A percentile compares a stretch with the other conserved stretches of the same genome.
These are phyloP conservation scores for Begonia peltatifolia DNA, from an alignment of 306 rosid species.

Conservation along the genomic window DNA sequence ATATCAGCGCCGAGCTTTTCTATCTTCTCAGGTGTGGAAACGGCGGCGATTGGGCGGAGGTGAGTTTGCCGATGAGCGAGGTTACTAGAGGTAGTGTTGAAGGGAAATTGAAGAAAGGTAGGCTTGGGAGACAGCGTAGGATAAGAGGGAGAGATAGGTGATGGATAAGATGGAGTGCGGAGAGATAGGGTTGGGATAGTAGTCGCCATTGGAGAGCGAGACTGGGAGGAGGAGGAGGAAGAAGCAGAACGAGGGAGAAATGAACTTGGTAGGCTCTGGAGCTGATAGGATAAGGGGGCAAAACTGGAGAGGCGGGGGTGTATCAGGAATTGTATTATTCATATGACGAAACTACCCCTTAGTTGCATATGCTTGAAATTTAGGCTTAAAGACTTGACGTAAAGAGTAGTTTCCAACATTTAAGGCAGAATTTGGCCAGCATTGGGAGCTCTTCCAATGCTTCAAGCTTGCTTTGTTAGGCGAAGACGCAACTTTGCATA, in stretches of 20 bases:
- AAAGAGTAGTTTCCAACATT: no score
- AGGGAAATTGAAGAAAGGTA: slow-evolving; percentile 26
- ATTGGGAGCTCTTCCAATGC: no score
- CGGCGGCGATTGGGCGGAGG: slow-evolving; percentile 56
- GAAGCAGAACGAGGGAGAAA: slow-evolving; percentile 8
- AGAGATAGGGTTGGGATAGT: slow-evolving; percentile 41
- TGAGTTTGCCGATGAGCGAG: slow-evolving; percentile 29
- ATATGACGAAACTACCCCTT: no score
- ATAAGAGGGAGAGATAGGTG: slow-evolving; percentile 13
- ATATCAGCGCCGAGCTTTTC: slow-evolving; percentile 51
- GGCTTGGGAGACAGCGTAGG: slow-evolving; percentile 24
- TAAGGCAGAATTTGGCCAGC: no score
- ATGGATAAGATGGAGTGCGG: slow-evolving; percentile 22
- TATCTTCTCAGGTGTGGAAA: slow-evolving; percentile 40
- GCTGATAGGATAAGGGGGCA: slow-evolving; percentile 26
- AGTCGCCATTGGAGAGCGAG: slow-evolving; percentile 26
- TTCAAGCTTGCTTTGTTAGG: no score
- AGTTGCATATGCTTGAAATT: no score
- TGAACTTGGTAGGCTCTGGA: background rate
- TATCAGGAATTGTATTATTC: no score
- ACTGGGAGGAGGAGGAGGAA: background rate
- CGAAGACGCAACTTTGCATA: no score
- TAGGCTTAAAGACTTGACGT: no score
- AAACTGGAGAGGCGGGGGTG: background rate
- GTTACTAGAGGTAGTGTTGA: slow-evolving; percentile 7